Evolutionary conservation across 805 yeast species (phyloP).

Genomic region (Yarrowia osloensis): DNA sequence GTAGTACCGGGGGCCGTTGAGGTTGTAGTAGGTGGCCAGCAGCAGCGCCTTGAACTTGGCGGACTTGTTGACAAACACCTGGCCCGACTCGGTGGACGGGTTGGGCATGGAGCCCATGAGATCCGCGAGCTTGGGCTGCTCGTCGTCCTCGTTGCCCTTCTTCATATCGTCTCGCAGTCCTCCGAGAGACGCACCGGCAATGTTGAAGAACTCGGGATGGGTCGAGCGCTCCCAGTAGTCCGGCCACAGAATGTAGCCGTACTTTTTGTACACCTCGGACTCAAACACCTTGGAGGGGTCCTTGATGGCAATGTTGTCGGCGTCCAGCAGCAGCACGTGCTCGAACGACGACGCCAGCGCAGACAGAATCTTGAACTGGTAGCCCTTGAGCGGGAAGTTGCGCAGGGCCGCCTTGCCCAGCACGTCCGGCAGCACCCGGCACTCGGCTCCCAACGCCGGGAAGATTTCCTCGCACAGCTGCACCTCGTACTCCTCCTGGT

Average conservation of each 20-base stretch:
- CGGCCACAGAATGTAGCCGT: slow-evolving; percentile 70
- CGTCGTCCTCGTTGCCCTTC: slow-evolving; percentile 32
- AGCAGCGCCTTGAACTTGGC: slow-evolving; percentile 60
- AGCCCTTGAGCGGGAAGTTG: slow-evolving; percentile 57
- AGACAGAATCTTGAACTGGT: slow-evolving; percentile 71
- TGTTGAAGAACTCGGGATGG: slow-evolving; percentile 67
- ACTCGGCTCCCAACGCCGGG: slow-evolving; percentile 63
- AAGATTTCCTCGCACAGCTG: slow-evolving; percentile 66
- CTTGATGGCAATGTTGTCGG: slow-evolving; percentile 72
- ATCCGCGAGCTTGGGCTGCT: slow-evolving; percentile 52
- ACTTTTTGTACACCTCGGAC: slow-evolving; percentile 54
- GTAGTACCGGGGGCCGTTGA: slow-evolving; percentile 61
- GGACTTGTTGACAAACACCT: slow-evolving; percentile 58
- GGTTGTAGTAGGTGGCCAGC: slow-evolving; percentile 64
- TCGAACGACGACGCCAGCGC: slow-evolving; percentile 72
- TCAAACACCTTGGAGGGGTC: slow-evolving; percentile 63
- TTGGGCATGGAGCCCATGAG: slow-evolving; percentile 69
- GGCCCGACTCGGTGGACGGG: slow-evolving; percentile 70
- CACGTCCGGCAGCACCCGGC: slow-evolving; percentile 64
- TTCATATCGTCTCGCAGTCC: slow-evolving; percentile 45
- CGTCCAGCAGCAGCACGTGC: slow-evolving; percentile 68
- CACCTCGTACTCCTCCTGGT: slow-evolving; percentile 66
- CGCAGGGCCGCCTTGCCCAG: slow-evolving; percentile 57
- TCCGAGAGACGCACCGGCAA: slow-evolving; percentile 59
- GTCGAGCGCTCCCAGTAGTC: slow-evolving; percentile 88